Evolutionary conservation across 495 filamentous ascomycete genomes (phyloP).

Genomic region (Aspergillus diversus): DNA sequence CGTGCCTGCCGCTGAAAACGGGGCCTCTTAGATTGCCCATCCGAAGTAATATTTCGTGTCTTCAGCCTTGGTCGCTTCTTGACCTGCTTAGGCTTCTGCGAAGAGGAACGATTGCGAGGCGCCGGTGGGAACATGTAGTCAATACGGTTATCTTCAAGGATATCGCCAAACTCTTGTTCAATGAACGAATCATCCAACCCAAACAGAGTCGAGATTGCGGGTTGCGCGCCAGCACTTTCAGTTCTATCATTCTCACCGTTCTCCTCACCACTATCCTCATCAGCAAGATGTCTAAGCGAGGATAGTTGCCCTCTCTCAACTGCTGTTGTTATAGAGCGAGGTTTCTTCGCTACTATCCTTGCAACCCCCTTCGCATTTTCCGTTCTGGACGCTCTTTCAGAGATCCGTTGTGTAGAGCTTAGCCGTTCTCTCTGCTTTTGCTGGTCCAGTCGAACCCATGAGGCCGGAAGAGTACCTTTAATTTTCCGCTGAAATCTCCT

Average conservation of each 20-base stretch:
- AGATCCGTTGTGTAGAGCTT: conserved; percentile 27
- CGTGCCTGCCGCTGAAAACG: conserved; percentile 38
- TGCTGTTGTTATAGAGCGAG: conserved; percentile 21
- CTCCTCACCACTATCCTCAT: conserved; percentile 53
- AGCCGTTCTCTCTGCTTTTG: conserved; percentile 42
- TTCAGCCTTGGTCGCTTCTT: conserved; percentile 42
- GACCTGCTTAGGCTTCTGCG: conserved; percentile 36
- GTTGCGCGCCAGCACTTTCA: conserved; percentile 11
- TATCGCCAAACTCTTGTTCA: conserved; percentile 38
- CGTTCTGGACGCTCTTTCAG: conserved; percentile 25
- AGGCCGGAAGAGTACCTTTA: conserved; percentile 86
- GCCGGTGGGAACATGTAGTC: conserved; percentile 57
- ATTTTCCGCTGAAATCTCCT: conserved; percentile 58
- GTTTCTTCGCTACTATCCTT: conserved; percentile 37
- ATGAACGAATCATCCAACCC: conserved; percentile 31
- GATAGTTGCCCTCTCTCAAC: conserved; percentile 22
- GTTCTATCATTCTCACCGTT: conserved; percentile 43
- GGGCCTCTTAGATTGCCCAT: conserved; percentile 31
- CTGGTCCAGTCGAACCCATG: conserved; percentile 78
- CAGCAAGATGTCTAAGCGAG: conserved; percentile 45
- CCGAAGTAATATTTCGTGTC: conserved; percentile 15
- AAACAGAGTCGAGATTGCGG: conserved; percentile 18
- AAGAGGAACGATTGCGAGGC: conserved; percentile 29
- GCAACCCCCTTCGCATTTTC: conserved; percentile 51
- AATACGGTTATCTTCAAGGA: conserved; percentile 60